Conservation (phyloP, 208 protist species). For the Leishmania turanica region DNA sequence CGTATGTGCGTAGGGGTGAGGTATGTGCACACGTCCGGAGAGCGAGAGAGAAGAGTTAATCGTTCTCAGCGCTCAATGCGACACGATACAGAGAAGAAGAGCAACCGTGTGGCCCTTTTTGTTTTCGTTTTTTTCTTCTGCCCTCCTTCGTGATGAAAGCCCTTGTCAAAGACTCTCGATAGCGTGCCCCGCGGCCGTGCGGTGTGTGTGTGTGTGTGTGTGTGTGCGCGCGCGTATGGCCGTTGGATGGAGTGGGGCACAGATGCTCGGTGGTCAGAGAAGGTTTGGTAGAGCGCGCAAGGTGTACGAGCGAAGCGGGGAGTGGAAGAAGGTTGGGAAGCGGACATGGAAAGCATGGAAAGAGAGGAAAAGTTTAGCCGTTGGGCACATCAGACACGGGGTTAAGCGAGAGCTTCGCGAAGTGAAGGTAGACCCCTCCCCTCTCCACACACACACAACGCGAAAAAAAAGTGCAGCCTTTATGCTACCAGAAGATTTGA, state of each 20-base stretch:
- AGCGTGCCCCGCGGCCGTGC: not conserved
- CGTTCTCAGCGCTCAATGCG: not conserved
- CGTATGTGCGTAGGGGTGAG: not conserved
- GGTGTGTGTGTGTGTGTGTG: not conserved
- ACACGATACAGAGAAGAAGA: not conserved
- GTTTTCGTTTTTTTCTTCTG: not conserved
- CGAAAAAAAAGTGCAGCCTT: not conserved
- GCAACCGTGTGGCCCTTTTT: not conserved
- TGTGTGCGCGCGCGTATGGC: not conserved
- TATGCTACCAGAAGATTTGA: not conserved
- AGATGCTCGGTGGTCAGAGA: not conserved
- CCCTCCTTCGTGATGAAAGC: not conserved
- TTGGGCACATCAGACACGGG: not conserved
- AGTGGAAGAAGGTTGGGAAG: not conserved
- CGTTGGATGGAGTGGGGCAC: not conserved
- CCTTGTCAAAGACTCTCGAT: not conserved
- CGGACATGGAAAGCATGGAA: not conserved
- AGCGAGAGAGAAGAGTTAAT: not conserved
- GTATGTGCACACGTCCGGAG: not conserved
- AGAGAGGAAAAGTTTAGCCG: not conserved
- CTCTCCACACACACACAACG: no score
- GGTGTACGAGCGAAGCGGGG: not conserved
- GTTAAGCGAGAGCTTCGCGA: not conserved
- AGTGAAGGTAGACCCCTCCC: not conserved
- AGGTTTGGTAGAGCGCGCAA: not conserved